Conservation (phyloP, 768 basidiomycete genomes). For the Xerocomellus dryophilus region DNA sequence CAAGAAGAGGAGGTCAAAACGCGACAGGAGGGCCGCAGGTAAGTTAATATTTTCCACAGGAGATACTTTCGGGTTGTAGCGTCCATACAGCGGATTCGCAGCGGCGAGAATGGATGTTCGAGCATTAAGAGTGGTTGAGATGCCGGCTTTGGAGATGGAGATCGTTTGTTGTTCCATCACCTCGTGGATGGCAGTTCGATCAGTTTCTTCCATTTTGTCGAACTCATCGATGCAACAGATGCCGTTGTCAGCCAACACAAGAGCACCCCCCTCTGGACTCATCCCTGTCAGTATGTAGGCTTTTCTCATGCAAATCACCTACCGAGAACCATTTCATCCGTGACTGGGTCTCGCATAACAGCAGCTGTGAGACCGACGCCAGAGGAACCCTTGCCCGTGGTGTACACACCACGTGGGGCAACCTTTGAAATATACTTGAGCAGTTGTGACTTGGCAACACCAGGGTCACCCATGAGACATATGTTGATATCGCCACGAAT, state of each 20-base stretch:
- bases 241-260: slow-evolving; percentile 97
- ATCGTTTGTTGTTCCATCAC: slow-evolving; percentile 99
- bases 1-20: slow-evolving; percentile 95
- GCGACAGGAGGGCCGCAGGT: slow-evolving; percentile 91
- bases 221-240: slow-evolving; percentile 99
- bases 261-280: slow-evolving; percentile 90
- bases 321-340: slow-evolving; percentile 99
- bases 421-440: slow-evolving; percentile 99
- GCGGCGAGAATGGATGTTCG: slow-evolving; percentile 97
- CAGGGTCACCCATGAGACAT: slow-evolving; percentile 99
- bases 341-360: slow-evolving; percentile 98
- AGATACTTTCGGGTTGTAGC: slow-evolving; percentile 96
- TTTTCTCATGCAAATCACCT: slow-evolving; percentile 30
- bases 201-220: slow-evolving; percentile 99
- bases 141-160: slow-evolving; percentile 98
- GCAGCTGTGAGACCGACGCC: slow-evolving; percentile 98
- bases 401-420: slow-evolving; percentile 96
- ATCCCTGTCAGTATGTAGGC: slow-evolving; percentile 9
- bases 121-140: slow-evolving; percentile 96
- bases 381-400: slow-evolving; percentile 97
- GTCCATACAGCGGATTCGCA: slow-evolving; percentile 95
- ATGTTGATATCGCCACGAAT: slow-evolving; percentile 97
- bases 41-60: slow-evolving; percentile 99
- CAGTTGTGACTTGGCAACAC: slow-evolving; percentile 96
- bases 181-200: slow-evolving; percentile 98